Conservation (phyloP, 2,329 filamentous ascomycete genomes). For the Talaromyces sp. region DNA sequence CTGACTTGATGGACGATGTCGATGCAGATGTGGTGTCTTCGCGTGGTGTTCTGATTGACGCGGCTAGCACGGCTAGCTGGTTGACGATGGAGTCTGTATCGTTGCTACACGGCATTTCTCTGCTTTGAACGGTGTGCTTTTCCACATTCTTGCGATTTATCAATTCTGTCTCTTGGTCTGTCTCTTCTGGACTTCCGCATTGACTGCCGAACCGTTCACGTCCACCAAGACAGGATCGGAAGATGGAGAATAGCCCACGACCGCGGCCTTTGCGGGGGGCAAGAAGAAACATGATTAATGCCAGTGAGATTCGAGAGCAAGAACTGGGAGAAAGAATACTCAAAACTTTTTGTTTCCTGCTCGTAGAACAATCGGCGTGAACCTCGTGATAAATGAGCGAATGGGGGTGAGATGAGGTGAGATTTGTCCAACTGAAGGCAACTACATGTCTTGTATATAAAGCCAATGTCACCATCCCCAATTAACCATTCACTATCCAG, state of each 20-base stretch:
- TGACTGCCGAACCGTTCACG: background rate
- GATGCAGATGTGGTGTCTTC: background rate
- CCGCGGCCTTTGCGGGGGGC: slow-evolving; percentile 2
- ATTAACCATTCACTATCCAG: background rate
- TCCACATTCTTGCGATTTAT: too few relatives aligned
- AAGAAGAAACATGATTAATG: slow-evolving; percentile 9
- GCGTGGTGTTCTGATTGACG: slow-evolving; percentile 7
- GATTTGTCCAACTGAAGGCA: background rate
- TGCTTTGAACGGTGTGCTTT: background rate
- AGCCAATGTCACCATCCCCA: background rate
- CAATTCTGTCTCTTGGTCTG: background rate
- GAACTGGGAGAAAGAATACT: too few relatives aligned
- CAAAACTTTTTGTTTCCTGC: too few relatives aligned
- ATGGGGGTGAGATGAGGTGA: background rate
- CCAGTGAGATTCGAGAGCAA: background rate
- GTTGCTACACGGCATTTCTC: slow-evolving; percentile 6
- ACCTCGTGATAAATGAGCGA: too few relatives aligned
- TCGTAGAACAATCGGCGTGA: too few relatives aligned
- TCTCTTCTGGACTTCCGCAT: background rate
- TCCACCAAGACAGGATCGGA: background rate
- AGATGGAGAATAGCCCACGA: background rate
- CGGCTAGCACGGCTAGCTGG: slow-evolving; percentile 16
- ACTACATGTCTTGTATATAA: background rate
- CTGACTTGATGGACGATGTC: background rate
- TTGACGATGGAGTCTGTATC: slow-evolving; percentile 17